These are phyloP conservation scores for Pythium apleroticum DNA, from an alignment of 352 stramenopile genomes.

Conservation along the genomic window DNA sequence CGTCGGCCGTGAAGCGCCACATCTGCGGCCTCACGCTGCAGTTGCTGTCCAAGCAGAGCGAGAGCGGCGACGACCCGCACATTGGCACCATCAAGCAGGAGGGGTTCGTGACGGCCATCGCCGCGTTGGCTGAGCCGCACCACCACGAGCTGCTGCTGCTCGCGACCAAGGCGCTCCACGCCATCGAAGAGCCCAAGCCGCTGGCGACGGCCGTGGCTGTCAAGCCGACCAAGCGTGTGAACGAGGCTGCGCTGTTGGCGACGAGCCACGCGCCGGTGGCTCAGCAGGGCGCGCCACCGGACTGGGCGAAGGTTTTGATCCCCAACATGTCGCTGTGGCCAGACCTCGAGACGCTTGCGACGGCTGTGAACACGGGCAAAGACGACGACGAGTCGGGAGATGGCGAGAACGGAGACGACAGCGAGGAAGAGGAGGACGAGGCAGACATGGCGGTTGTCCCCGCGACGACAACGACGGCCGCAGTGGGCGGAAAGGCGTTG, in stretches of 20 bases:
- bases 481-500: not conserved
- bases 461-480: not conserved
- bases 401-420: constrained; percentile 43
- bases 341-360: constrained; percentile 37
- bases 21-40: constrained; percentile 66
- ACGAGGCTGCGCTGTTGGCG: constrained; percentile 27
- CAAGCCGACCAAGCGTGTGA: constrained; percentile 13
- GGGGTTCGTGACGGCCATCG: constrained; percentile 64
- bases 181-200: constrained; percentile 24
- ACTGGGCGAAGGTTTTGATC: constrained; percentile 63
- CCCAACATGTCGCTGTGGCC: constrained; percentile 48
- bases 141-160: constrained; percentile 51
- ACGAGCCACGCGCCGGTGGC: constrained; percentile 36
- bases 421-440: constrained; percentile 27
- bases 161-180: constrained; percentile 27
- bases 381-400: constrained; percentile 29
- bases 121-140: constrained; percentile 55
- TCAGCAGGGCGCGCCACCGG: constrained; percentile 46
- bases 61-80: constrained; percentile 34
- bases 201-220: constrained; percentile 10
- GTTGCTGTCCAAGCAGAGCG: constrained; percentile 44
- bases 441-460: not conserved
- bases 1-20: constrained; percentile 56
- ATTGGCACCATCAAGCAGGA: constrained; percentile 67
- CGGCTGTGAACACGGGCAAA: constrained; percentile 16